These are phyloP conservation scores for Triticum timopheevii DNA, from an alignment of 176 grass and related monocot species.

Conservation along the genomic window DNA sequence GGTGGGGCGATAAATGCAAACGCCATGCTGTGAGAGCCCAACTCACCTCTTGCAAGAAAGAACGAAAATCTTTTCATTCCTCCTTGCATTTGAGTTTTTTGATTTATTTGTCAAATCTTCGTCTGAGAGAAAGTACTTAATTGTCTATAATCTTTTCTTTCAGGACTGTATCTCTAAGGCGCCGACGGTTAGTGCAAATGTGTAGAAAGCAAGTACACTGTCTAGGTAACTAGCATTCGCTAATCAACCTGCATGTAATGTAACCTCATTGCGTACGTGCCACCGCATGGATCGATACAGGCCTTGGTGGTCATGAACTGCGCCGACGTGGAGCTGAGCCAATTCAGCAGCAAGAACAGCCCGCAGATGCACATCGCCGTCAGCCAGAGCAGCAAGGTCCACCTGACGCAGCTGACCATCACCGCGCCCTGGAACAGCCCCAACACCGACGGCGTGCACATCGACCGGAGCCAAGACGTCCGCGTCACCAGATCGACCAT, in stretches of 20 bases:
- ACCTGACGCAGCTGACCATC: constrained; percentile 23
- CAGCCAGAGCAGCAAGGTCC: background rate
- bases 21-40: background rate
- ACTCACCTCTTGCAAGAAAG: background rate
- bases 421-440: constrained; percentile 44
- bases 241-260: background rate
- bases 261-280: background rate
- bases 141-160: background rate
- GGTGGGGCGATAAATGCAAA: constrained; percentile 31
- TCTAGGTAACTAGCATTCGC: background rate
- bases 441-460: constrained; percentile 70
- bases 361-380: constrained; percentile 53
- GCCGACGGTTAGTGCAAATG: constrained; percentile 30
- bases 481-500: constrained; percentile 6
- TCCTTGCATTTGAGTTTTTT: no score
- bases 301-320: constrained; percentile 16
- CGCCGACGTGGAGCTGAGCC: constrained; percentile 22
- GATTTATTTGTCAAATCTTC: no score
- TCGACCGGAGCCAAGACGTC: constrained; percentile 31
- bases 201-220: background rate
- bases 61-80: background rate
- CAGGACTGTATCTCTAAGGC: constrained; percentile 8
- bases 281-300: background rate
- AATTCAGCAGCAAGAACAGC: constrained; percentile 34
- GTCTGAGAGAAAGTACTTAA: no score